Conservation (phyloP, 257 asterid genomes). For the Oldenlandia corymbosa region DNA sequence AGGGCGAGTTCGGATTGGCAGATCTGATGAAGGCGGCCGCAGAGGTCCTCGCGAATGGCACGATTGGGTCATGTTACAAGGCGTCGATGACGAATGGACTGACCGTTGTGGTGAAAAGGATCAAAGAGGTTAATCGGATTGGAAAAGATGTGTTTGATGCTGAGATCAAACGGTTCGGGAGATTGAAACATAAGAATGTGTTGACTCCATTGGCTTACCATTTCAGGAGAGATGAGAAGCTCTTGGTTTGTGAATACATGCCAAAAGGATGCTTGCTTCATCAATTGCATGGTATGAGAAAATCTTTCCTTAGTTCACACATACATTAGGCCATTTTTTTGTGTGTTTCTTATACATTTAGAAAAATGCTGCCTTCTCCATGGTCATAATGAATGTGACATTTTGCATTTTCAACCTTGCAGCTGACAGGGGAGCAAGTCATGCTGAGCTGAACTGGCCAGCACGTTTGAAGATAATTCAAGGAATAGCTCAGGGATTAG, state of each 20-base stretch:
- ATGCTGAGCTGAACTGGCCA: conserved; percentile 56
- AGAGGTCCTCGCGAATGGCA: conserved; percentile 62
- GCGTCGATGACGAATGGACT: conserved; percentile 52
- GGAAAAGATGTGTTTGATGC: conserved; percentile 60
- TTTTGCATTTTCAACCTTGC: no score
- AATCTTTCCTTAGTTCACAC: not conserved
- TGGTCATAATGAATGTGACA: no score
- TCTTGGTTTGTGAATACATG: conserved; percentile 52
- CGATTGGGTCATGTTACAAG: conserved; percentile 59
- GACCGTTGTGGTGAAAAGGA: conserved; percentile 69
- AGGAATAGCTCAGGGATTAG: conserved; percentile 64
- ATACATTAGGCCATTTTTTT: no score
- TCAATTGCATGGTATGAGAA: conserved; percentile 57
- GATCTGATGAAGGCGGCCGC: conserved; percentile 88
- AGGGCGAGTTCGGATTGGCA: conserved; percentile 56
- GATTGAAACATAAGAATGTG: conserved; percentile 54
- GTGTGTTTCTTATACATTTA: no score
- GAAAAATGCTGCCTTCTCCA: no score
- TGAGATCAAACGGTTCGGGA: conserved; percentile 52
- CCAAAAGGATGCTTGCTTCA: conserved; percentile 57
- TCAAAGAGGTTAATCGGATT: conserved; percentile 44
- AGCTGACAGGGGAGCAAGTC: conserved; percentile 53
- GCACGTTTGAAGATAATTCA: conserved; percentile 48
- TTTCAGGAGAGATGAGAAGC: conserved; percentile 68
- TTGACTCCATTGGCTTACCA: conserved; percentile 70